Conservation (phyloP, 768 basidiomycete species). For the Leccinum boreale region DNA sequence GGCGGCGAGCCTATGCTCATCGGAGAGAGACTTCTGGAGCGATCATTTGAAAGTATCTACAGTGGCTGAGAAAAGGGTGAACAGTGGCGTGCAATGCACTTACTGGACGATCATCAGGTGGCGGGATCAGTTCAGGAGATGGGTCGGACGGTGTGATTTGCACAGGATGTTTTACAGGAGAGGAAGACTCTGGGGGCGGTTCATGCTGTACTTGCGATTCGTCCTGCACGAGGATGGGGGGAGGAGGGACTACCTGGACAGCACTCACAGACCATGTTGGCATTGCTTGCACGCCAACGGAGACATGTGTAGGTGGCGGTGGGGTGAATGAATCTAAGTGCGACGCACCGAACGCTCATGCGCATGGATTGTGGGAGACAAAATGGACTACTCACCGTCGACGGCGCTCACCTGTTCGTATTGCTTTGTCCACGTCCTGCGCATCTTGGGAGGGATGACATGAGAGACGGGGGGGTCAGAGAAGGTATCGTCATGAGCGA, state of each 20-base stretch:
- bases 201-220: constrained; percentile 1
- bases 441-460: constrained; percentile 61
- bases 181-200: constrained; percentile 6
- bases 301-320: constrained; percentile 30
- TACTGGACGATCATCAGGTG: constrained; percentile 20
- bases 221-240: constrained; percentile 15
- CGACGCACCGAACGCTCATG: constrained; percentile 29
- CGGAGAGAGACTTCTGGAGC: constrained; percentile 51
- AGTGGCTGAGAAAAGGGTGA: constrained; percentile 21
- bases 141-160: not conserved
- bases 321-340: constrained; percentile 26
- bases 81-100: constrained; percentile 9
- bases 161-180: constrained; percentile 10
- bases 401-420: constrained; percentile 40
- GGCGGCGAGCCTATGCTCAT: constrained; percentile 58
- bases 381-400: constrained; percentile 34
- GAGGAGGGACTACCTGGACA: constrained; percentile 35
- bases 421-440: constrained; percentile 55
- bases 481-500: constrained; percentile 41
- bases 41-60: constrained; percentile 30
- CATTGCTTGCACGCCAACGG: constrained; percentile 46
- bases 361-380: constrained; percentile 7
- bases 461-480: constrained; percentile 32
- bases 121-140: constrained; percentile 14
- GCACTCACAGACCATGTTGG: constrained; percentile 35